These are phyloP conservation scores for Collybia mongolica DNA, from an alignment of 768 basidiomycete genomes.

Conservation along the genomic window DNA sequence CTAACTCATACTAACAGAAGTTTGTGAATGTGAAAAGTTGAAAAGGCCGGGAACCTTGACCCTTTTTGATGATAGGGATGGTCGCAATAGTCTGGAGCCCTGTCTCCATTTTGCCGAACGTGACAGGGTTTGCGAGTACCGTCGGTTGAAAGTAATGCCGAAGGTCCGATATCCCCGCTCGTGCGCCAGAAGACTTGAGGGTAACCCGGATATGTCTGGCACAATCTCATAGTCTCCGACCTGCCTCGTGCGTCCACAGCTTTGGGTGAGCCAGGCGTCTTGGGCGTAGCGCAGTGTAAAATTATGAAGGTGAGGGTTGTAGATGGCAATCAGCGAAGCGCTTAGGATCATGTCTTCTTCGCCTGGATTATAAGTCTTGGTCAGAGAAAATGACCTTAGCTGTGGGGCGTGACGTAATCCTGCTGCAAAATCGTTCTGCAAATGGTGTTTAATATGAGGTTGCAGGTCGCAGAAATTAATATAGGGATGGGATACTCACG, in stretches of 20 bases:
- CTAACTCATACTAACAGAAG: neutral
- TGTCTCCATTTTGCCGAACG: constrained; percentile 10
- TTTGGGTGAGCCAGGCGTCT: constrained; percentile 35
- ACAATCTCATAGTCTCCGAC: constrained; percentile 28
- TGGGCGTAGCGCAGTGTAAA: constrained; percentile 31
- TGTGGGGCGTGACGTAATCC: constrained; percentile 25
- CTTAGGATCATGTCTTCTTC: constrained; percentile 32
- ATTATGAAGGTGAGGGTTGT: constrained; percentile 28
- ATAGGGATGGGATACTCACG: constrained; percentile 19
- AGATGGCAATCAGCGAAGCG: constrained; percentile 26
- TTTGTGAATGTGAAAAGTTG: neutral
- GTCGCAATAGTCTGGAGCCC: constrained; percentile 9
- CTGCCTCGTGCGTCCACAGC: constrained; percentile 28
- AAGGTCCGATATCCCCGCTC: constrained; percentile 17
- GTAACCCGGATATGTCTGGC: constrained; percentile 10
- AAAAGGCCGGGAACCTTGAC: neutral
- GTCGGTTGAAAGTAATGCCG: constrained; percentile 11
- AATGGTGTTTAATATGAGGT: constrained; percentile 1
- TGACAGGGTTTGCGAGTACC: constrained; percentile 11
- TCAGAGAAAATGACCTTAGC: constrained; percentile 31
- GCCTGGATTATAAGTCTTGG: constrained; percentile 32
- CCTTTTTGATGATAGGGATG: constrained; percentile 13
- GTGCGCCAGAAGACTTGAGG: constrained; percentile 9
- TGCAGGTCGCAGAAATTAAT: neutral
- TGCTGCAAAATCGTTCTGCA: constrained; percentile 30